Percentiles rank a stretch among this genome's conserved stretches.
Conservation (phyloP, 129 eudicot genomes). For the Saussurea involucrata region DNA sequence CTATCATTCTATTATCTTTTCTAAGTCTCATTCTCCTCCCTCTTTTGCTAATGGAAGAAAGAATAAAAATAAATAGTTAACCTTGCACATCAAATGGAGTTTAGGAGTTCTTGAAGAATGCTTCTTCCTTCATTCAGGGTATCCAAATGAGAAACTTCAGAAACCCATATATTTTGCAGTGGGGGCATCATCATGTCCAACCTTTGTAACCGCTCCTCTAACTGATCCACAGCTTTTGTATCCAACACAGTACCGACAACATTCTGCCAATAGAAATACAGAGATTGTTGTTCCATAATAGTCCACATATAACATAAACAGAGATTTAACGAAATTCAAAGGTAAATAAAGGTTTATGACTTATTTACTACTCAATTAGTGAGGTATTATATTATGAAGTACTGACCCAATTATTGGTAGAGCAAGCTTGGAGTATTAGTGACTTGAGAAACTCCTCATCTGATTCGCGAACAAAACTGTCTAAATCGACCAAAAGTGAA, state of each 20-base stretch:
- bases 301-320: neutral
- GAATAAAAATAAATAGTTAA: neutral
- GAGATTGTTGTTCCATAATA: neutral
- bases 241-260: conserved; percentile 56
- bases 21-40: neutral
- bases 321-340: neutral
- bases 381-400: neutral
- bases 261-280: conserved; percentile 34
- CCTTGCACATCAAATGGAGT: neutral
- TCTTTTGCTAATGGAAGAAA: neutral
- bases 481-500: conserved; percentile 36
- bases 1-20: neutral
- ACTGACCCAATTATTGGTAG: conserved; percentile 62
- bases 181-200: conserved; percentile 50
- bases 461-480: conserved; percentile 28
- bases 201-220: conserved; percentile 40
- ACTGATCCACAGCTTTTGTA: conserved; percentile 11
- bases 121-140: conserved; percentile 53
- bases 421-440: conserved; percentile 48
- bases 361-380: neutral
- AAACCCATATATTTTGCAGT: conserved; percentile 59
- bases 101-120: conserved; percentile 41
- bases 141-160: conserved; percentile 48
- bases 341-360: neutral
- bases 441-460: conserved; percentile 63